A percentile compares a stretch with the other conserved stretches of the same genome.
Conservation (phyloP, 2,329 filamentous ascomycete species). For the Orbilia javanica region DNA sequence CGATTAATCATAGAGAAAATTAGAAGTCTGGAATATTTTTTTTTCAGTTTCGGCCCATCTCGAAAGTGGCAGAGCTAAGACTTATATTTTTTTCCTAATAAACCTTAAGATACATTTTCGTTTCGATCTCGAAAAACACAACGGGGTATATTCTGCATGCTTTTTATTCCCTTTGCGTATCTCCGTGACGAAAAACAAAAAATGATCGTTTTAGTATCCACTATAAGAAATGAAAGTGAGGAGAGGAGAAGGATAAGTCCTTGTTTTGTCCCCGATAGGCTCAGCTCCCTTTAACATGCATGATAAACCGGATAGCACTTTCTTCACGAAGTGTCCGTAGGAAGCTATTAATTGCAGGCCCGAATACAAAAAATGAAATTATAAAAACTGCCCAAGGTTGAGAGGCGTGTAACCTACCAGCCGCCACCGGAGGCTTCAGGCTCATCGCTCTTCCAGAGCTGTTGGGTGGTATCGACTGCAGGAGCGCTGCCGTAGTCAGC, state of each 20-base stretch:
- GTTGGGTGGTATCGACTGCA: slow-evolving; percentile 22
- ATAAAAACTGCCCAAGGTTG: neutral
- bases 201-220: slow-evolving; percentile 6
- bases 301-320: neutral
- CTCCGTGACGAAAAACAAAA: neutral
- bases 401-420: slow-evolving; percentile 32
- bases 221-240: neutral
- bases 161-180: neutral
- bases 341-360: neutral
- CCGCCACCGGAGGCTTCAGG: slow-evolving; percentile 23
- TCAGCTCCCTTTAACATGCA: neutral
- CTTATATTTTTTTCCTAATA: slow-evolving; percentile 7
- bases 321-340: slow-evolving; percentile 13
- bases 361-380: slow-evolving; percentile 20
- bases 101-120: slow-evolving; percentile 5
- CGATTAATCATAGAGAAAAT: too few relatives aligned
- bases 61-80: neutral
- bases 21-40: neutral
- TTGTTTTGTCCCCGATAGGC: neutral
- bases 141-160: slow-evolving; percentile 5
- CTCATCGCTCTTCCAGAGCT: slow-evolving; percentile 20
- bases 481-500: slow-evolving; percentile 31
- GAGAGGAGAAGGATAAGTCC: neutral
- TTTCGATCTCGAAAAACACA: slow-evolving; percentile 8
- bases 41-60: neutral